phyloP scores from a whole-genome alignment of 441 rosid genomes.

The Populus hybrid region DNA sequence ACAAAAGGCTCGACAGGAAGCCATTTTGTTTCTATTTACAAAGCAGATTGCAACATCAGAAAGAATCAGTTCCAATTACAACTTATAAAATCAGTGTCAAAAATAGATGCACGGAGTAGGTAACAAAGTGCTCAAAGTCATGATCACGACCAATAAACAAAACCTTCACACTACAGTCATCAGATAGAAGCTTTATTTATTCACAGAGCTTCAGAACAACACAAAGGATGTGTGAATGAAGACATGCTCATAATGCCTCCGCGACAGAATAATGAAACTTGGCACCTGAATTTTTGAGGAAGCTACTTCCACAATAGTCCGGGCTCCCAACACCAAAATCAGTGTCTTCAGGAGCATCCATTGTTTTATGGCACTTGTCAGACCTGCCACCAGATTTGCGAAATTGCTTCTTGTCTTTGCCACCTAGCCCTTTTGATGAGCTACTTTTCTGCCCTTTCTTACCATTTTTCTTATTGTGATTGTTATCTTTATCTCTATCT shows the following conservation, averaged over 20 bases:
- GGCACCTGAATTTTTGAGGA: constrained; percentile 36
- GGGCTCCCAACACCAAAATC: constrained; percentile 34
- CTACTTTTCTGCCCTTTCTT: constrained; percentile 76
- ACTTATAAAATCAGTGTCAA: background rate
- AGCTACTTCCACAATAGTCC: constrained; percentile 49
- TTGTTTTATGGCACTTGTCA: constrained; percentile 23
- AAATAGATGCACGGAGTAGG: background rate
- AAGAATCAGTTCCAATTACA: background rate
- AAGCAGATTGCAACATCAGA: background rate
- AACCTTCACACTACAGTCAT: background rate
- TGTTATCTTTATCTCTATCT: constrained; percentile 36
- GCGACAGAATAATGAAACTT: constrained; percentile 49
- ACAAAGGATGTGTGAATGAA: background rate
- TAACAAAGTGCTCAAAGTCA: background rate
- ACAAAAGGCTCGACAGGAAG: background rate
- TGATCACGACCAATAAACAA: background rate
- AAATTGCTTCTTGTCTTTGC: constrained; percentile 63
- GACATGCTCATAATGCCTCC: constrained; percentile 46
- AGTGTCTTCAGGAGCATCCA: constrained; percentile 18
- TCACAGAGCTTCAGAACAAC: constrained; percentile 18
- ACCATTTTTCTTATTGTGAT: constrained; percentile 41
- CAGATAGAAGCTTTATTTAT: constrained; percentile 34
- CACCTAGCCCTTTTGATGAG: constrained; percentile 37
- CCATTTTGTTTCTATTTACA: background rate
- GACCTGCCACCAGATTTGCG: constrained; percentile 30